Base-by-base conservation (phyloP, 257 asterid species). In the Gentiana macrophylla region DNA sequence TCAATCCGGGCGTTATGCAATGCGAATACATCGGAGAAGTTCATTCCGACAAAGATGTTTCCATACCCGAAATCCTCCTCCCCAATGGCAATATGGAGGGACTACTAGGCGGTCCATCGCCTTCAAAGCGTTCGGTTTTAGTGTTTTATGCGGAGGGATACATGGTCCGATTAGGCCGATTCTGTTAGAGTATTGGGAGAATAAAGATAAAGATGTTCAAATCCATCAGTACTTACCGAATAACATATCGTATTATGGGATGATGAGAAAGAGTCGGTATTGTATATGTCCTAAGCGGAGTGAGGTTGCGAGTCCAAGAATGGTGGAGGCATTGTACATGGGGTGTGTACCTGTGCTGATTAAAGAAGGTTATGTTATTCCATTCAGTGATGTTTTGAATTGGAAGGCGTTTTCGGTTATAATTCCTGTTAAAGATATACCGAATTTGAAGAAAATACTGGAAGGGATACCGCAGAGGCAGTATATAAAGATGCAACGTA, bases 231-330 rank as follows among this genome's bases (percentile, higher is more conserved):
- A 88, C 5, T 88, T 88, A 57, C 95, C 94, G 0, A 77, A 85
- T 37, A 75, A 66, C 1, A 72, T 82, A 1, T 80, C 94, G 0
- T 88, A 85, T 8, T 61, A 75, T 1, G 83, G 64, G 2, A 79
- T 74, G 84, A 65, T 88, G 74, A 72, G 91, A 60, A 82, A 75
- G 68, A 82, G 91, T 70, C 75, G 50, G 80, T 88, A 58, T 37
- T 88, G 97, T 76, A 71, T 88, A 35, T 88, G 96, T 52, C 94
- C 96, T 0, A 88, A 88, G 94, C 13, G 92, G 94, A n/a, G 3
- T 84, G 94, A 87, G 51, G 94, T 84, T 0, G 96, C 94, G 0
- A 87, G 94, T 66, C 96, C 94, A 3, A 75, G 94, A 38, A 84
- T 81, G 94, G 96, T 80, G 48, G 94, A 84, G 38, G 87, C 86